phyloP scores from a whole-genome alignment of 2,329 filamentous ascomycete species.

The Camptophora hylomeconis region DNA sequence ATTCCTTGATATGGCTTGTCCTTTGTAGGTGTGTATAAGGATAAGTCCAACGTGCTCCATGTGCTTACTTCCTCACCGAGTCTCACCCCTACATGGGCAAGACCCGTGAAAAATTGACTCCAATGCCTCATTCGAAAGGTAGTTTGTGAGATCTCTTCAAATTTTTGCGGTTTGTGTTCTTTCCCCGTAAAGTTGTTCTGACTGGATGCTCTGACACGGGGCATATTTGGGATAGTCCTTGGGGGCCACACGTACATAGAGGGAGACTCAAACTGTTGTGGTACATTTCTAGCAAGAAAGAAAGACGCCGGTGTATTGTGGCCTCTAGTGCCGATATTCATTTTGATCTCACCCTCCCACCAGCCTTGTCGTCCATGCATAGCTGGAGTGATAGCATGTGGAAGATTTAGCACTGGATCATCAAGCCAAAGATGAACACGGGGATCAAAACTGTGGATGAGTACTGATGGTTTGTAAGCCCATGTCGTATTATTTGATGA shows the following conservation, averaged over 20 bases:
- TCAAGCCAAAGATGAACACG: conserved; percentile 59
- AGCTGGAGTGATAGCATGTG: conserved; percentile 12
- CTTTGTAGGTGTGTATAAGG: conserved; percentile 65
- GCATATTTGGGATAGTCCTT: conserved; percentile 48
- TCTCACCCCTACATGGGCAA: conserved; percentile 22
- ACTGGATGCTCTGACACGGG: conserved; percentile 43
- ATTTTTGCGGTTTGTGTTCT: conserved; percentile 37
- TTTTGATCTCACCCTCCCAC: conserved; percentile 33
- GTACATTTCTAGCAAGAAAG: conserved; percentile 46
- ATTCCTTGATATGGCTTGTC: conserved; percentile 79
- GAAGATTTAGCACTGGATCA: conserved; percentile 54
- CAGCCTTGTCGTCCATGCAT: conserved; percentile 13
- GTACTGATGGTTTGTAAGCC: conserved; percentile 50
- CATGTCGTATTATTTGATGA: conserved; percentile 47
- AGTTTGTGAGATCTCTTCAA: conserved; percentile 51
- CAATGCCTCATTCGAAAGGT: conserved; percentile 65
- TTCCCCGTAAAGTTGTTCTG: conserved; percentile 29
- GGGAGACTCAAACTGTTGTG: conserved; percentile 25
- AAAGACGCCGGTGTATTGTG: conserved; percentile 36
- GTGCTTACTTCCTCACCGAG: conserved; percentile 43
- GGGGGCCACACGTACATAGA: conserved; percentile 61
- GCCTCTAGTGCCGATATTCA: conserved; percentile 20
- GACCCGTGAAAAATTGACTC: conserved; percentile 50
- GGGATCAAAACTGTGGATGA: conserved; percentile 62
- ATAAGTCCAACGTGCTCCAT: conserved; percentile 60